These are phyloP conservation scores for Aspergillus tubingensis DNA, from an alignment of 2,329 filamentous ascomycete species.

Conservation along the genomic window DNA sequence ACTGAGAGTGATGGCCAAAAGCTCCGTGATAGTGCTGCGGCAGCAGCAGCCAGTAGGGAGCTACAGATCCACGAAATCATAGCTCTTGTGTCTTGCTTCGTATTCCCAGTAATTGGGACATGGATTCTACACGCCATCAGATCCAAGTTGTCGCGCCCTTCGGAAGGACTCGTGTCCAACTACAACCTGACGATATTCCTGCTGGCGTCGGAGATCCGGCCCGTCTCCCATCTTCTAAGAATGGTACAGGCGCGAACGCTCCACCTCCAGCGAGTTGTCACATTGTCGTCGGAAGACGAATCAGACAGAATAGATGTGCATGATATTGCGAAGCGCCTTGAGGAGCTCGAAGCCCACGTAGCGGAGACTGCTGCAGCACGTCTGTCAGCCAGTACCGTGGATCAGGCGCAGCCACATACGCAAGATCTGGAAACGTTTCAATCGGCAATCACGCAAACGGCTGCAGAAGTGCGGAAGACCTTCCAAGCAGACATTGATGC, in stretches of 20 bases:
- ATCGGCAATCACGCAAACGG: conserved; percentile 43
- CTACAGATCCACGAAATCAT: conserved; percentile 73
- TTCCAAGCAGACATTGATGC: conserved; percentile 84
- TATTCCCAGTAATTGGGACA: conserved; percentile 75
- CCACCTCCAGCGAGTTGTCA: conserved; percentile 74
- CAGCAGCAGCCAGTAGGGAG: conserved; percentile 55
- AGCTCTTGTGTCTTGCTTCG: conserved; percentile 76
- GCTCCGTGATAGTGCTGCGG: conserved; percentile 19
- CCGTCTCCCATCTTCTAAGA: conserved; percentile 77
- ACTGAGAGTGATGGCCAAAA: conserved; percentile 6
- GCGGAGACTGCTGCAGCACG: conserved; percentile 39
- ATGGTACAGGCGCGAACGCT: conserved; percentile 77
- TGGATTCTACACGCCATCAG: conserved; percentile 82
- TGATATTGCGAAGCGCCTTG: conserved; percentile 66
- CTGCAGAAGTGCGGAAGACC: conserved; percentile 61
- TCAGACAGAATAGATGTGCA: conserved; percentile 43
- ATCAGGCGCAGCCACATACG: conserved; percentile 8
- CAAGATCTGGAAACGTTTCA: conserved; percentile 43
- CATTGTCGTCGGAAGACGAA: conserved; percentile 34
- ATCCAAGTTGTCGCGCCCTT: conserved; percentile 75
- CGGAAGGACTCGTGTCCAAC: conserved; percentile 84
- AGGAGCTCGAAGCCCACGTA: conserved; percentile 66
- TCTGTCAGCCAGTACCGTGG: conserved; percentile 16
- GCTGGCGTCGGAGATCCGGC: conserved; percentile 80
- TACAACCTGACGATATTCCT: conserved; percentile 92